A percentile compares a stretch with the other conserved stretches of the same genome.
These are phyloP conservation scores for Rosa persica DNA, from an alignment of 306 rosid species.

Conservation along the genomic window DNA sequence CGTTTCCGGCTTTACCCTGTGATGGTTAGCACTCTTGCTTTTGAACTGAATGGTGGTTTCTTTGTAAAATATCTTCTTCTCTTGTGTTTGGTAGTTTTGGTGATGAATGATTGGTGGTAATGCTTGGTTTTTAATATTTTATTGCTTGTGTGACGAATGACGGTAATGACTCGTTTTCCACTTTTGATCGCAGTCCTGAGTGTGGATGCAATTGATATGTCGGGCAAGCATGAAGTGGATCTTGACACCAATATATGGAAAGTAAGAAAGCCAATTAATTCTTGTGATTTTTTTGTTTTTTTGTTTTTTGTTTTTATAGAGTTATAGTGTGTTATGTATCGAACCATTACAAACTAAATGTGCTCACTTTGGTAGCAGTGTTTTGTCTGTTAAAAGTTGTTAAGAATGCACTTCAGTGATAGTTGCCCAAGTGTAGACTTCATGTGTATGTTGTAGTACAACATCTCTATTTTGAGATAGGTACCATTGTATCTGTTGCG, in stretches of 20 bases:
- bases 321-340: background rate
- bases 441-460: background rate
- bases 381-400: background rate
- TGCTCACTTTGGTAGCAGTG: background rate
- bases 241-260: conserved; percentile 97
- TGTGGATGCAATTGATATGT: conserved; percentile 96
- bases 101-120: background rate
- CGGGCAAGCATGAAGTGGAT: conserved; percentile 99
- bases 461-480: background rate
- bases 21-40: conserved; percentile 59
- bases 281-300: background rate
- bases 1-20: conserved; percentile 94
- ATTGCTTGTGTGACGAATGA: background rate
- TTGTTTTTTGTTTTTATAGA: background rate
- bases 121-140: conserved; percentile 6
- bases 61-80: background rate
- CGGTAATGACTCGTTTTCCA: background rate
- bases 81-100: background rate
- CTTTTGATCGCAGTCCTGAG: conserved; percentile 65
- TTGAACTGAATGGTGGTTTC: conserved; percentile 14
- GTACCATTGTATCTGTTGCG: background rate
- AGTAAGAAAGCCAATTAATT: conserved; percentile 43
- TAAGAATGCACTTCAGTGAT: background rate
- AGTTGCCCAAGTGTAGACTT: background rate
- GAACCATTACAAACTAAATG: background rate